Conservation (phyloP, 495 filamentous ascomycete genomes). For the Trichoderma asperelloides region DNA sequence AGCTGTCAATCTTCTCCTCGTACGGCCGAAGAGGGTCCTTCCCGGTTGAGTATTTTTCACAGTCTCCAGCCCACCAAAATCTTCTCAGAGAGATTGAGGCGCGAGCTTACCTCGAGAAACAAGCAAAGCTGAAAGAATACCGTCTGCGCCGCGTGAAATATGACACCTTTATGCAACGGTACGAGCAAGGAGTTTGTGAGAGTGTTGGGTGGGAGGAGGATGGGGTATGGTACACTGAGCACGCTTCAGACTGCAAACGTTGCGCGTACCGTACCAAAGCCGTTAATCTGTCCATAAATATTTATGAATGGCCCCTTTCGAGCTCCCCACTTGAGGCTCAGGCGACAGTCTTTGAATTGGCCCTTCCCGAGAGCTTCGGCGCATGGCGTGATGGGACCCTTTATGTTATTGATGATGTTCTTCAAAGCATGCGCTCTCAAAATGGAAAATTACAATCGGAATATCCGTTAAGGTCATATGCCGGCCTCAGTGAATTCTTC, state of each 20-base stretch:
- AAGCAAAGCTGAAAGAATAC: too few relatives aligned
- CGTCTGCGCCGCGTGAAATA: not conserved
- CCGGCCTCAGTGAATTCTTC: not conserved
- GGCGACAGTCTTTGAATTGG: not conserved
- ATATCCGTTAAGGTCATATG: not conserved
- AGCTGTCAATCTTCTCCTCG: too few relatives aligned
- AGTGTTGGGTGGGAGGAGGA: not conserved
- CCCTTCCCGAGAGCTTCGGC: not conserved
- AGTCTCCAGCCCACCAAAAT: too few relatives aligned
- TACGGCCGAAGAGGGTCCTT: too few relatives aligned
- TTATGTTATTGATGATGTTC: not conserved
- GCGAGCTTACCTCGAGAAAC: too few relatives aligned
- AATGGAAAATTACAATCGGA: not conserved
- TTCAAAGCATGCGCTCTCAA: not conserved
- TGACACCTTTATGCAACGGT: not conserved
- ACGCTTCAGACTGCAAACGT: not conserved
- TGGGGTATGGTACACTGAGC: not conserved
- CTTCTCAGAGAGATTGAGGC: too few relatives aligned
- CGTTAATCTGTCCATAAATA: not conserved
- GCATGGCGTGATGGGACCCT: not conserved
- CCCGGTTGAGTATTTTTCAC: too few relatives aligned
- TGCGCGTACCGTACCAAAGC: not conserved
- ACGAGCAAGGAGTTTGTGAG: not conserved
- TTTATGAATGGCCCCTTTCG: not conserved
- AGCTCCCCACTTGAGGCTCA: conserved; percentile 14